Percentiles rank a stretch among this genome's conserved stretches.
These are phyloP conservation scores for Ganoderma multipileum DNA, from an alignment of 1,284 basidiomycete species.

Conservation along the genomic window DNA sequence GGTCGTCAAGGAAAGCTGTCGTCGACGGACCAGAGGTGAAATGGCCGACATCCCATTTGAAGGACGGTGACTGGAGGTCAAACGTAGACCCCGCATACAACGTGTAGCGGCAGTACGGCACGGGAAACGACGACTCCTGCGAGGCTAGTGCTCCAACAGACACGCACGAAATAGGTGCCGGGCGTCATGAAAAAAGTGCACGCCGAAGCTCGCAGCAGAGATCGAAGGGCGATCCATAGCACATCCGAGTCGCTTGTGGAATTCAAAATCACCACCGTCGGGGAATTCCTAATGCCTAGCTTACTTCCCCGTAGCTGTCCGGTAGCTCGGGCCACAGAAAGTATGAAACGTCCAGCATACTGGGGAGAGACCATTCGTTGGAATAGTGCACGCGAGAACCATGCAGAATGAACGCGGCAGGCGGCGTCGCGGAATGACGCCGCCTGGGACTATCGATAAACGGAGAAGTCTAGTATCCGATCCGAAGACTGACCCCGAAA, in stretches of 20 bases:
- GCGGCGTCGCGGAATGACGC: slow-evolving; percentile 5
- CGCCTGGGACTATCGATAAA: slow-evolving; percentile 1
- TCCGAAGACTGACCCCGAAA: not conserved
- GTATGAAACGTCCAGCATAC: not conserved
- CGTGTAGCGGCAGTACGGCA: slow-evolving; percentile 15
- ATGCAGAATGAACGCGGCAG: not conserved
- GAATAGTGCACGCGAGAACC: not conserved
- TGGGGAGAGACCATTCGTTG: not conserved
- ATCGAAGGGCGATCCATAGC: not conserved
- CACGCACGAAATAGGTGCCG: not conserved
- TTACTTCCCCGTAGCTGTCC: not conserved
- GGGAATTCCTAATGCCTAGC: not conserved
- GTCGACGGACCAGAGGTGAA: slow-evolving; percentile 3
- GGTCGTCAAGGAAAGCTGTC: slow-evolving; percentile 2
- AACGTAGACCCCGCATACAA: slow-evolving; percentile 6
- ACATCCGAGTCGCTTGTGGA: not conserved
- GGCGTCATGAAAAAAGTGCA: slow-evolving; percentile 8
- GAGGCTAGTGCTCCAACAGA: slow-evolving; percentile 4
- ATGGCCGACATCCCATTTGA: slow-evolving; percentile 6
- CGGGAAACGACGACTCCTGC: slow-evolving; percentile 13
- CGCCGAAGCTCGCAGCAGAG: not conserved
- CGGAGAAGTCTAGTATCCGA: not conserved
- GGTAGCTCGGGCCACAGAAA: not conserved
- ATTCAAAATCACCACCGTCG: not conserved
- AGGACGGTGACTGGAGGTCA: not conserved